These are phyloP conservation scores for Sanghuangporus baumii DNA, from an alignment of 1,284 basidiomycete species.

Conservation along the genomic window DNA sequence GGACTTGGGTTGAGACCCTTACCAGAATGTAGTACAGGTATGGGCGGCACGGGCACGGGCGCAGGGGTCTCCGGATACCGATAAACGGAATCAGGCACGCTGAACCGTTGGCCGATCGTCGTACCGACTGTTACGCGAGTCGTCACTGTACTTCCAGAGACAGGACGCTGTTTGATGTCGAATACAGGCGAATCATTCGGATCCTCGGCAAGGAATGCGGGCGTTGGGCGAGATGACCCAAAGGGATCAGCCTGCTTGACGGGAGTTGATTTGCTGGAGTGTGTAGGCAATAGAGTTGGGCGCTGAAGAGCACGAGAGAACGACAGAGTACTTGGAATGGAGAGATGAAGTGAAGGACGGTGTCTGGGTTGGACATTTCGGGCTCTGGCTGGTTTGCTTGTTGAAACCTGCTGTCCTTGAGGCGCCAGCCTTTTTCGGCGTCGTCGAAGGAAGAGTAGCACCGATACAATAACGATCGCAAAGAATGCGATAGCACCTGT, in stretches of 20 bases:
- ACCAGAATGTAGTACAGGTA: not conserved
- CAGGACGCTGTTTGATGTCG: constrained; percentile 17
- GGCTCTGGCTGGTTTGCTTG: not conserved
- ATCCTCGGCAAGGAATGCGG: constrained; percentile 9
- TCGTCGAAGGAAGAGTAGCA: constrained; percentile 9
- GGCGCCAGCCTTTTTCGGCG: not conserved
- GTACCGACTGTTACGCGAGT: constrained; percentile 18
- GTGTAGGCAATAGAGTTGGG: constrained; percentile 5
- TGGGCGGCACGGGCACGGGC: constrained; percentile 7
- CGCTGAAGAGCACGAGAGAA: not conserved
- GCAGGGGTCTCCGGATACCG: constrained; percentile 6
- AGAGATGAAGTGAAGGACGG: constrained; percentile 8
- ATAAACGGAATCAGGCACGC: constrained; percentile 15
- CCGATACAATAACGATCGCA: constrained; percentile 6
- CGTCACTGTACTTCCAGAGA: constrained; percentile 15
- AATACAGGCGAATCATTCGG: constrained; percentile 11
- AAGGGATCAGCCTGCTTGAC: not conserved
- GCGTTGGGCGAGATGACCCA: not conserved
- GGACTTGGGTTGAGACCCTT: not conserved
- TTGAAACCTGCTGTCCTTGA: not conserved
- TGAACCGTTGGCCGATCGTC: constrained; percentile 10
- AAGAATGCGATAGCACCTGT: constrained; percentile 10
- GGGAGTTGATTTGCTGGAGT: not conserved
- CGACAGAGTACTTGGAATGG: not conserved
- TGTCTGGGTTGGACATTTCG: not conserved